Base-by-base conservation (phyloP, 768 basidiomycete genomes). In the Agaricus subrufescens region DNA sequence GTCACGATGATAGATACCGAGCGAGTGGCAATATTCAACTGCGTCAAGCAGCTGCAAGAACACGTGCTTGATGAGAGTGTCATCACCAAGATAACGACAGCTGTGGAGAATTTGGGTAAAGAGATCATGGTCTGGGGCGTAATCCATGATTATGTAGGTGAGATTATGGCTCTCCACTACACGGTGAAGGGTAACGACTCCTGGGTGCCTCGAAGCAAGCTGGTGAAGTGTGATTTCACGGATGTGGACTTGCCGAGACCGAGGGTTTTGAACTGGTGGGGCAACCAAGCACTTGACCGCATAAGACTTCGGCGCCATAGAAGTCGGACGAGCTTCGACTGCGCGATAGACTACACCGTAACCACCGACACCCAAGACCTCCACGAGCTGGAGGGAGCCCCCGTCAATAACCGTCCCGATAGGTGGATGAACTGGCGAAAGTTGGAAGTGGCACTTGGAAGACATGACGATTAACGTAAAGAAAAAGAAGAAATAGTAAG, bases 301-400 rank as follows among this genome's bases (percentile, higher is more conserved):
- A 71, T 86, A 94, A 56, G 85, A 87, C 63, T 77, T 77, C 19
- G 71, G 74, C 4, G 42, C 26, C 53, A 64, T 63, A 39, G 66
- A 74, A 38, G 79, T 69, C 63, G 81, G 75, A 58, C 69, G 77
- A 30, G 76, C 73, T 67, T 91, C 89, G 60, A 91, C 76, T 51
- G 92, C 95, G 57, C 92, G 90, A 70, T 97, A 97, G 34, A 97
- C 96, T 63, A 95, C 87, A 61, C 96, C 96, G 68, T 97, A 98
- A 47, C 95, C 95, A 43, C 96, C 96, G 52, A 93, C 85, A 58
- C 97, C 96, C 55, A 98, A 83, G 59, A 96, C 84, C 68, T 91
- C 85, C 63, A 91, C 83, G 63, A 98, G 89, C 73, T 94, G 84
- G 60, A 98, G 83, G 54, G 85, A 78, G 62, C 85, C 89, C 65